Conservation (phyloP, 2,329 filamentous ascomycete species). For the Colletotrichum magnum region DNA sequence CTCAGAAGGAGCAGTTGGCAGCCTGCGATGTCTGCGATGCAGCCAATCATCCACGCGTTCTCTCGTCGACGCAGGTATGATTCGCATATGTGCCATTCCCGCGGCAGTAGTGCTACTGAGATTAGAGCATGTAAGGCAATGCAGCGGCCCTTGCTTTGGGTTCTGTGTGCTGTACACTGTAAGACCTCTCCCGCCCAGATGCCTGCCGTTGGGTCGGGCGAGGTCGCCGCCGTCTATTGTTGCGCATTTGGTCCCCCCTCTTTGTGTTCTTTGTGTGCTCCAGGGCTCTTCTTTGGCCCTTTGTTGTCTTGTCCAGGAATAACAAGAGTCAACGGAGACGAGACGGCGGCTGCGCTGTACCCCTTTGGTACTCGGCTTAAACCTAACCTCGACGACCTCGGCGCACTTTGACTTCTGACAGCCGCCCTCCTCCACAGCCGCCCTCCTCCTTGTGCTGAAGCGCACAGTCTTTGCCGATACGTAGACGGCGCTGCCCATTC, state of each 20-base stretch:
- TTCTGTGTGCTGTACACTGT: conserved; percentile 6
- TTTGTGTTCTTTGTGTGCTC: conserved; percentile 23
- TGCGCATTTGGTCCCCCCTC: conserved; percentile 4
- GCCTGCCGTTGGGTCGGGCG: too few species aligned
- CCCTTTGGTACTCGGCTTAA: conserved; percentile 19
- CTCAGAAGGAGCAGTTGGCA: conserved; percentile 6
- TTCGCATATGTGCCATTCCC: conserved; percentile 53
- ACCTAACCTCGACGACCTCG: conserved; percentile 25
- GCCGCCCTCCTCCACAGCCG: conserved; percentile 33
- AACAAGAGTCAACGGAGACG: not conserved
- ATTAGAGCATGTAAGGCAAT: conserved; percentile 34
- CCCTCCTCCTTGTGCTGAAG: conserved; percentile 25
- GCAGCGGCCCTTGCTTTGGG: conserved; percentile 38
- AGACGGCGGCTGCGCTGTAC: conserved; percentile 26
- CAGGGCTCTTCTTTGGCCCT: conserved; percentile 19
- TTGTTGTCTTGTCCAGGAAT: conserved; percentile 3
- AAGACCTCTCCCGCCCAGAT: conserved; percentile 25
- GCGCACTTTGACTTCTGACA: conserved; percentile 39
- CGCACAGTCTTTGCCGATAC: conserved; percentile 33
- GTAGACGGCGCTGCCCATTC: conserved; percentile 25
- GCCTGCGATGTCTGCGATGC: not conserved
- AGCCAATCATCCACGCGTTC: conserved; percentile 39
- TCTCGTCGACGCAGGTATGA: conserved; percentile 56
- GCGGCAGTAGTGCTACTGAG: conserved; percentile 41
- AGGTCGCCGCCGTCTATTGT: conserved; percentile 23